phyloP scores from a whole-genome alignment of 108 stramenopile species.

The Aurantiochytrium sp. region DNA sequence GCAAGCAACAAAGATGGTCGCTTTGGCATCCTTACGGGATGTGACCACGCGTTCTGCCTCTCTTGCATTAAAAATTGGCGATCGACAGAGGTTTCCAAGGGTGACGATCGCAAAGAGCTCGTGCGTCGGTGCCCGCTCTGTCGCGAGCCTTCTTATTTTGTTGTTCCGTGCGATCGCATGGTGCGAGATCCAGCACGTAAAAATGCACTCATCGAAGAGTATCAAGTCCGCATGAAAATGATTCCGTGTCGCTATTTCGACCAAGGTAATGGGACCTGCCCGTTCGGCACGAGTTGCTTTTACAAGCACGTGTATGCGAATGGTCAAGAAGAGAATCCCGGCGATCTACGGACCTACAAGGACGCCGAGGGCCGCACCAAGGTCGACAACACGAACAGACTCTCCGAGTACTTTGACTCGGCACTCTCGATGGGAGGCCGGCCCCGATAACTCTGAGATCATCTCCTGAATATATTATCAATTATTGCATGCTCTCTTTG shows the following conservation, averaged over 20 bases:
- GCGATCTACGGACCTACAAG: background rate
- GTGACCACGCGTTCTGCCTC: slow-evolving; percentile 23
- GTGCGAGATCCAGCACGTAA: slow-evolving; percentile 7
- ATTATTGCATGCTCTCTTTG: no score
- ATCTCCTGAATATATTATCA: no score
- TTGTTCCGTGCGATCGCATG: background rate
- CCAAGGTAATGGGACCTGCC: background rate
- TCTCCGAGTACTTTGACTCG: background rate
- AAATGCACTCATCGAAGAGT: background rate
- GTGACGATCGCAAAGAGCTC: slow-evolving; percentile 13
- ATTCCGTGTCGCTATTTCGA: background rate
- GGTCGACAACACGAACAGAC: background rate
- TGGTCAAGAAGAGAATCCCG: background rate
- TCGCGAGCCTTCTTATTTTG: slow-evolving; percentile 3
- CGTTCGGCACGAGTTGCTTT: background rate
- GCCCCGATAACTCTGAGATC: no score
- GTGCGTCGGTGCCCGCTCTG: slow-evolving; percentile 9
- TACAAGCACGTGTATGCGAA: background rate
- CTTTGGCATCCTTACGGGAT: slow-evolving; percentile 19
- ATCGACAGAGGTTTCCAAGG: background rate
- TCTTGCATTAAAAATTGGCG: slow-evolving; percentile 20
- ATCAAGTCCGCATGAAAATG: background rate
- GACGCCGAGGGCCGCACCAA: slow-evolving; percentile 11
- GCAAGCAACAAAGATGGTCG: background rate
- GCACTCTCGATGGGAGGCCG: background rate